Base-by-base conservation (phyloP, 805 yeast genomes). In the Millerozyma acaciae region DNA sequence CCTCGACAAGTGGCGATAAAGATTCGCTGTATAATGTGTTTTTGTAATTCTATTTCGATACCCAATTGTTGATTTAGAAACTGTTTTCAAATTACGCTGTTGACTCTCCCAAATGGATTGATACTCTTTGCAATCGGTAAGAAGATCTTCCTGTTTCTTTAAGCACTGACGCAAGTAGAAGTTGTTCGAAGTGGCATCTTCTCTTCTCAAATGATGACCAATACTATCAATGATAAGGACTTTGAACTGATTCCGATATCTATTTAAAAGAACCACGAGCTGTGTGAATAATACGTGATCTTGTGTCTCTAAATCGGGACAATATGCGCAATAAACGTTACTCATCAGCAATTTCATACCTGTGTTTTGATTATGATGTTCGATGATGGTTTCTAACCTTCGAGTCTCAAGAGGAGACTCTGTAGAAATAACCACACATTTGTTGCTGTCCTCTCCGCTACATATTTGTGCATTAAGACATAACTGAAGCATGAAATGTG, bases 191-290 rank as follows among this genome's bases (percentile, higher is more conserved):
- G 44, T 38, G 3, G 45, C 36, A 16, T 49, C 57, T 42, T 80
- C 86, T 1, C 78, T 78, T 37, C 94, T 62, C 20, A 88, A 54
- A 53, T 84, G 95, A 48, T 86, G 95, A 0, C 90, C 78, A 4
- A 89, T 75, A 21, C 95, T 84, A 55, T 90, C 97, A 7, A 89
- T 65, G 1, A 87, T 69, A 0, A 90, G 65, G 18, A 83, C 48
- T 26, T 73, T 80, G 2, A 80, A 64, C 5, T 50, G 44, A 1
- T 58, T 55, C 8, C 52, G 41, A 20, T 60, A 51, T 20, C 33
- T 40, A 6, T 43, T 38, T 18, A 84, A 56, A 26, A 43, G 40
- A 2, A 68, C 58, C 0, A 93, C 94, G 4, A 88, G 59, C 48
- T 84, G 93, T 15, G 80, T 78, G 40, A 65, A 70, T 2, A 85